Evolutionary conservation across 768 basidiomycete genomes (phyloP).

Genomic region (Pisolithus tinctorius): DNA sequence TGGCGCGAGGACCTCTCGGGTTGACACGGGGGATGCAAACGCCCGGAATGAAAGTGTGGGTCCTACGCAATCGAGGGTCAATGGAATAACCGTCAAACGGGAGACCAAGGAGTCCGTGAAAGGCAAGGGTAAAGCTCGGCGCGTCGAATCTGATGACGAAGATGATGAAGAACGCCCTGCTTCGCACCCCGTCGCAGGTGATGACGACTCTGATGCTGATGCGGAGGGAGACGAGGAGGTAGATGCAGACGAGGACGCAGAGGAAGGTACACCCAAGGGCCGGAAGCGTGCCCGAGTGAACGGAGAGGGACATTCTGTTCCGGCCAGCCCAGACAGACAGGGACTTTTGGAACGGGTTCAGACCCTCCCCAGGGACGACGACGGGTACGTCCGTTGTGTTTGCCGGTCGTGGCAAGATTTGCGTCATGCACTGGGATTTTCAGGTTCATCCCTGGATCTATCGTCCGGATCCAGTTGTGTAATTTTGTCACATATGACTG

Average conservation of each 20-base stretch:
- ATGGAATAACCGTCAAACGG: constrained; percentile 20
- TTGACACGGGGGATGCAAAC: constrained; percentile 11
- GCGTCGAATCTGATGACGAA: constrained; percentile 12
- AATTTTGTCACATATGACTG: constrained; percentile 96
- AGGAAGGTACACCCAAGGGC: constrained; percentile 46
- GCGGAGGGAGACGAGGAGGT: constrained; percentile 28
- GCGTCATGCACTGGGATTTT: constrained; percentile 3
- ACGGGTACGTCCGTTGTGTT: constrained; percentile 45
- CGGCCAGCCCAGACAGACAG: constrained; percentile 29
- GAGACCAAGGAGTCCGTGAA: constrained; percentile 29
- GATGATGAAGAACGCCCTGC: not conserved
- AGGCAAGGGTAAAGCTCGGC: constrained; percentile 21
- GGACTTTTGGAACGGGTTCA: constrained; percentile 32
- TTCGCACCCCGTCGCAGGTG: constrained; percentile 14
- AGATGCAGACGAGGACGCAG: constrained; percentile 28
- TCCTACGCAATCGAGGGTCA: not conserved
- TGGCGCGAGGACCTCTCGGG: constrained; percentile 15
- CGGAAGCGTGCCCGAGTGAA: constrained; percentile 64
- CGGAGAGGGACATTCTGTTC: constrained; percentile 51
- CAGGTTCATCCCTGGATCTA: constrained; percentile 88
- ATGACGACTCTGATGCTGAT: constrained; percentile 17
- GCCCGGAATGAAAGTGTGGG: constrained; percentile 27
- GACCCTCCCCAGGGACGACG: constrained; percentile 63
- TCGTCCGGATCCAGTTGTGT: constrained; percentile 77
- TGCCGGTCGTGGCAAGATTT: not conserved